Conservation (phyloP, 1,284 basidiomycete genomes). For the Leccinum huronense region DNA sequence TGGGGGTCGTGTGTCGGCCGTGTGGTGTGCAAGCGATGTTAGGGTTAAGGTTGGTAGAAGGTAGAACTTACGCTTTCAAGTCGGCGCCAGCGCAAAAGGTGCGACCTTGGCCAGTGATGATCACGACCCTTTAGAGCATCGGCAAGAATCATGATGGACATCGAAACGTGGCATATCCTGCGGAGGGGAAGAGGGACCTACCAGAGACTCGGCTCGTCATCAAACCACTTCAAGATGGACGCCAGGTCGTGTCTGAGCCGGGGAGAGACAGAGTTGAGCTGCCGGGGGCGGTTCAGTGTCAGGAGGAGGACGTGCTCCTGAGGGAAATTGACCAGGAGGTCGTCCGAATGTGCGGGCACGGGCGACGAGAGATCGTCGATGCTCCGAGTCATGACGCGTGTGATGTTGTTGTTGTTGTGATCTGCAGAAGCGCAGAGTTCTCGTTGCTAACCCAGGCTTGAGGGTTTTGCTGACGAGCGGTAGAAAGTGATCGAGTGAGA, state of each 20-base stretch:
- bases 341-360: constrained; percentile 48
- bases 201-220: constrained; percentile 72
- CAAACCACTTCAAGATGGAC: constrained; percentile 71
- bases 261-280: constrained; percentile 72
- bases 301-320: constrained; percentile 67
- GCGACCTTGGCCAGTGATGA: constrained; percentile 76
- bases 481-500: not conserved
- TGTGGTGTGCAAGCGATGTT: not conserved
- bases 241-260: constrained; percentile 58
- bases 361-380: not conserved
- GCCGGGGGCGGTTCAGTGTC: constrained; percentile 71
- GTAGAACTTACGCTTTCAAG: constrained; percentile 57
- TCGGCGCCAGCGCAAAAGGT: constrained; percentile 84
- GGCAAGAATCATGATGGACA: not conserved
- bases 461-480: not conserved
- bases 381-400: constrained; percentile 13
- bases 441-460: not conserved
- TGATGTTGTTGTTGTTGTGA: not conserved
- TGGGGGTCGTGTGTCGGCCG: not conserved
- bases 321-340: constrained; percentile 62
- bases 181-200: constrained; percentile 33
- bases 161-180: not conserved
- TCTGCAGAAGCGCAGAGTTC: not conserved
- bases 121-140: constrained; percentile 56
- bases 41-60: not conserved